Conservation (phyloP, 23 red algal species). For the Gracilaria domingensis region DNA sequence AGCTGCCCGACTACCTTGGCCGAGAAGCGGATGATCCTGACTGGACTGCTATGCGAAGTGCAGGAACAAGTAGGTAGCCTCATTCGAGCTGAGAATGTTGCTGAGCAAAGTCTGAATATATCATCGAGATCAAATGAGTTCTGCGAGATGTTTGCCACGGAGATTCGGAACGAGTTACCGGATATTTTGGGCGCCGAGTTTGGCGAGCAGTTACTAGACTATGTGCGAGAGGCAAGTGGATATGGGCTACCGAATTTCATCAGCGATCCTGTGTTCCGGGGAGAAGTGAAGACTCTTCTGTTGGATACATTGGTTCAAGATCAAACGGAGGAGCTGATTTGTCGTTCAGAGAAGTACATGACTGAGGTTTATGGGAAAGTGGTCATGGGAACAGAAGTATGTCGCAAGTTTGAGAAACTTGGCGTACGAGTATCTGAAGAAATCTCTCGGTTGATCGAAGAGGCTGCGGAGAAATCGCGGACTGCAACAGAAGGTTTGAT, state of each 20-base stretch:
- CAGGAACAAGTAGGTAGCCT: neutral
- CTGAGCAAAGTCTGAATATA: constrained; percentile 6
- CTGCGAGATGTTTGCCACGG: constrained; percentile 1
- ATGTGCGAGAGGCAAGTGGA: constrained; percentile 23
- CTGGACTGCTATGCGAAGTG: neutral
- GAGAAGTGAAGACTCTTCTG: neutral
- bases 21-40: constrained; percentile 11
- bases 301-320: constrained; percentile 11
- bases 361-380: neutral
- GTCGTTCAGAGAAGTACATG: constrained; percentile 3
- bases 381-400: neutral
- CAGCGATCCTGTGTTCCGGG: constrained; percentile 45
- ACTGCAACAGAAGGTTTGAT: neutral
- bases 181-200: constrained; percentile 31
- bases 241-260: constrained; percentile 48
- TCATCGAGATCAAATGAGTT: constrained; percentile 27
- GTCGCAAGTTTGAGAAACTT: neutral
- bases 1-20: neutral
- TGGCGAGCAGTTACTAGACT: neutral
- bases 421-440: neutral
- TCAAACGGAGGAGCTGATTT: constrained; percentile 24
- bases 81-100: neutral
- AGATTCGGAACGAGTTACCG: constrained; percentile 13
- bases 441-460: neutral
- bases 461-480: neutral